Evolutionary conservation across 208 protist species (phyloP).

Genomic region (Trypanosomatidae sp.): DNA sequence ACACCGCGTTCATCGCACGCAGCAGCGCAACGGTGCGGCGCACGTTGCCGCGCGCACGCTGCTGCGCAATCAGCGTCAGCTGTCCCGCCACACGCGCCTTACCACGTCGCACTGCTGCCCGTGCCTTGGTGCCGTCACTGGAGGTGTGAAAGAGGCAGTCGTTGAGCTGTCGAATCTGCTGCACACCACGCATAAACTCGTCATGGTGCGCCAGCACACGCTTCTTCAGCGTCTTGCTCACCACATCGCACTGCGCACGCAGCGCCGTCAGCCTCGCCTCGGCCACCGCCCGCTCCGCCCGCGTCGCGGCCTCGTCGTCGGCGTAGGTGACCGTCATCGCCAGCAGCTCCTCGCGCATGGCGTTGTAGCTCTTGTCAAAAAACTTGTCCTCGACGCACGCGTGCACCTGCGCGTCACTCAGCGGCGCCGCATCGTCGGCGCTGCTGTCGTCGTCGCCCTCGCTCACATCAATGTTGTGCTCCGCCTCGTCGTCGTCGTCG

Average conservation of each 20-base stretch:
- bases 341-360: conserved; percentile 47
- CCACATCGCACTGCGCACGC: conserved; percentile 48
- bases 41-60: conserved; percentile 36
- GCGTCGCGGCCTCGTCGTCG: conserved; percentile 25
- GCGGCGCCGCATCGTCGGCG: conserved; percentile 46
- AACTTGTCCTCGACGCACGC: conserved; percentile 75
- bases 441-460: conserved; percentile 14
- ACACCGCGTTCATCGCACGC: conserved; percentile 43
- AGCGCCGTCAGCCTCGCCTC: conserved; percentile 42
- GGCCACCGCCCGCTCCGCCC: conserved; percentile 34
- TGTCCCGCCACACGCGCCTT: conserved; percentile 36
- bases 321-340: conserved; percentile 47
- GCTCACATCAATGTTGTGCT: conserved; percentile 9
- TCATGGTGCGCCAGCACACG: conserved; percentile 58
- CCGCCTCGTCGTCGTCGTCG: conserved; percentile 22
- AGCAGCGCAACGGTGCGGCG: conserved; percentile 24
- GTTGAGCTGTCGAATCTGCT: conserved; percentile 60
- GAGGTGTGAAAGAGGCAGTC: conserved; percentile 64
- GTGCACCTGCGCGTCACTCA: conserved; percentile 75
- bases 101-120: conserved; percentile 39
- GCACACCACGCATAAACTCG: conserved; percentile 57
- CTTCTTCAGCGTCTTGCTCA: conserved; percentile 75
- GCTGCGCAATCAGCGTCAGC: conserved; percentile 35
- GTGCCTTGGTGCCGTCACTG: conserved; percentile 71
- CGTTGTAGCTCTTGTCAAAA: conserved; percentile 70